Conservation (phyloP, 768 basidiomycete genomes). For the Xerocomellus chrysenteron region DNA sequence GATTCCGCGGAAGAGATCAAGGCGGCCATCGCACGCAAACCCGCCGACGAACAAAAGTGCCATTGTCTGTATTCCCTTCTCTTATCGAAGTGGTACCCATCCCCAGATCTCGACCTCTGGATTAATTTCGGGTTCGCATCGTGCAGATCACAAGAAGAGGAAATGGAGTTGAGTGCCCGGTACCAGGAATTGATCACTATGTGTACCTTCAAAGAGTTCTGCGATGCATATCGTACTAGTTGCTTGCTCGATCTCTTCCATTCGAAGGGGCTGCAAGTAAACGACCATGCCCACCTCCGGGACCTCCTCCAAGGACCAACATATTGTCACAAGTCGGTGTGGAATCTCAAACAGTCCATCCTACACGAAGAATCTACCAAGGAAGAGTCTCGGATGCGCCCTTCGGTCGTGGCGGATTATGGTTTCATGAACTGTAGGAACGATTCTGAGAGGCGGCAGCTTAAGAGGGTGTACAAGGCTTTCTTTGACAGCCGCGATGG, state of each 20-base stretch:
- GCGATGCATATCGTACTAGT: neutral
- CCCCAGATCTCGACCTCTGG: neutral
- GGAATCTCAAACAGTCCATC: neutral
- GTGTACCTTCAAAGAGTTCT: conserved; percentile 1
- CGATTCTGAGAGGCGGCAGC: neutral
- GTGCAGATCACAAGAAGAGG: neutral
- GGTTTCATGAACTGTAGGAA: conserved; percentile 3
- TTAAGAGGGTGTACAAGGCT: neutral
- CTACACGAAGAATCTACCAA: neutral
- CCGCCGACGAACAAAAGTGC: neutral
- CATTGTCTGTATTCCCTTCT: neutral
- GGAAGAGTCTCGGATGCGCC: neutral
- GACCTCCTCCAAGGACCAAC: neutral
- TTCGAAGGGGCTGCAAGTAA: neutral
- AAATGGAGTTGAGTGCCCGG: neutral
- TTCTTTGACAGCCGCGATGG: neutral
- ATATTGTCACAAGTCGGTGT: neutral
- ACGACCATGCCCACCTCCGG: neutral
- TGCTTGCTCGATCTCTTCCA: neutral
- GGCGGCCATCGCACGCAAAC: neutral
- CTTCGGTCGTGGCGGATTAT: neutral
- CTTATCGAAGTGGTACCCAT: neutral
- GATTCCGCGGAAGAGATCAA: neutral
- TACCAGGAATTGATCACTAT: neutral
- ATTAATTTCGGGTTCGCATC: conserved; percentile 3